phyloP scores from a whole-genome alignment of 148 eudicot genomes.

The Spergularia bocconei region DNA sequence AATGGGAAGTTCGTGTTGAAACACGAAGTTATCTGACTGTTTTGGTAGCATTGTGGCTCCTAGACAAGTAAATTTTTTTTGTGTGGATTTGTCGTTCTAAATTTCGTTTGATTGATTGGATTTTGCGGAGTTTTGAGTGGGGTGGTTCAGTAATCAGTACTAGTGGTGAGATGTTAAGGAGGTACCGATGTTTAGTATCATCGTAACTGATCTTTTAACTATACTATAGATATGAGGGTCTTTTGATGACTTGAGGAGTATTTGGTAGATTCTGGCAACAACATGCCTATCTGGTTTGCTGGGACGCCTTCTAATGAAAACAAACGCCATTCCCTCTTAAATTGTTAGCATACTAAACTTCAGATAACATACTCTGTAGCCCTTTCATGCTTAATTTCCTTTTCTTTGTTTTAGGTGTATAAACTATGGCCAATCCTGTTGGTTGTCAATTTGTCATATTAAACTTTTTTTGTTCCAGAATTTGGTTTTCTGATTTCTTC shows the following conservation, averaged over 20 bases:
- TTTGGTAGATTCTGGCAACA: background rate
- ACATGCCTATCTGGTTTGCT: background rate
- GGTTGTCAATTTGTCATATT: background rate
- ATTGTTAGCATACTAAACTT: background rate
- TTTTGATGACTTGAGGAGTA: background rate
- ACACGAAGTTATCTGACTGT: too few species aligned
- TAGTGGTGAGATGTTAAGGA: background rate
- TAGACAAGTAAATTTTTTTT: too few species aligned
- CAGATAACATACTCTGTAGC: background rate
- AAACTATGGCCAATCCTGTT: background rate
- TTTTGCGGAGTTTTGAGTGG: too few species aligned
- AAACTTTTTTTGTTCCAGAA: background rate
- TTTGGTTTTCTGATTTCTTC: background rate
- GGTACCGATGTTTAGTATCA: background rate
- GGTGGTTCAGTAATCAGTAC: too few species aligned
- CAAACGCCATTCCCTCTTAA: background rate
- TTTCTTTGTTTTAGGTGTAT: background rate
- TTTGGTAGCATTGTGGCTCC: too few species aligned
- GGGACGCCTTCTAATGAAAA: background rate
- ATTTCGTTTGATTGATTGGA: too few species aligned
- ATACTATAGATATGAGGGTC: background rate
- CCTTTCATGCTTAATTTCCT: slow-evolving; percentile 1
- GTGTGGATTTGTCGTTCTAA: too few species aligned
- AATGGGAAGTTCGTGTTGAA: too few species aligned
- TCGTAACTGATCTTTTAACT: background rate